A percentile compares a stretch with the other conserved stretches of the same genome.
phyloP scores from a whole-genome alignment of 2,329 filamentous ascomycete genomes.

The Elsinoe necatrix region DNA sequence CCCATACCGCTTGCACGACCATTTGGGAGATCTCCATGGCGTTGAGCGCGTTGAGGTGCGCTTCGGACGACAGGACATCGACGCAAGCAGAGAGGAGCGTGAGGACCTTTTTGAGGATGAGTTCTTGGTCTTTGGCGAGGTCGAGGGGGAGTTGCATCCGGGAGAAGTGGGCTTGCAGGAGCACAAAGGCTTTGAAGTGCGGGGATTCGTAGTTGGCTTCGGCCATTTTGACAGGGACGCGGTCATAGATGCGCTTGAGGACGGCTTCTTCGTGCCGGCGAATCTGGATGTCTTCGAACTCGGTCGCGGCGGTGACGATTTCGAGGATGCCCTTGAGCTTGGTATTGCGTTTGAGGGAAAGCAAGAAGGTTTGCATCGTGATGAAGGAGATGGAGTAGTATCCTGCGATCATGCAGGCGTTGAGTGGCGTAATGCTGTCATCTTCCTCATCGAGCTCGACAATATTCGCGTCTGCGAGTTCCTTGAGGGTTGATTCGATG shows the following conservation, averaged over 20 bases:
- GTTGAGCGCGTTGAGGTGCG: conserved; percentile 92
- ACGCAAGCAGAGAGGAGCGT: conserved; percentile 85
- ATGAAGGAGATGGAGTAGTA: conserved; percentile 99
- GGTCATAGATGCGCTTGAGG: conserved; percentile 85
- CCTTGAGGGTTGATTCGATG: conserved; percentile 84
- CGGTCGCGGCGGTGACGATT: conserved; percentile 91
- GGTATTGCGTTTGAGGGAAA: conserved; percentile 78
- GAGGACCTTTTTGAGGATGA: conserved; percentile 74
- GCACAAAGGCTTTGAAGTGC: conserved; percentile 96
- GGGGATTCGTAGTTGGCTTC: conserved; percentile 82
- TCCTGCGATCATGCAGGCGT: conserved; percentile 94
- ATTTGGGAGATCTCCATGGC: conserved; percentile 99
- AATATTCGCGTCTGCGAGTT: conserved; percentile 85
- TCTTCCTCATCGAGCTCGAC: conserved; percentile 86
- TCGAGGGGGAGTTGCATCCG: conserved; percentile 95
- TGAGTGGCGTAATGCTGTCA: conserved; percentile 78
- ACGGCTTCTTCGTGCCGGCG: conserved; percentile 84
- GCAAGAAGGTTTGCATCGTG: conserved; percentile 96
- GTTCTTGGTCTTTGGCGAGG: conserved; percentile 88
- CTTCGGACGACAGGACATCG: conserved; percentile 90
- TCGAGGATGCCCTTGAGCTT: conserved; percentile 96
- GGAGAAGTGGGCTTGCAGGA: conserved; percentile 94
- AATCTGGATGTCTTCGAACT: conserved; percentile 93
- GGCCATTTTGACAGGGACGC: conserved; percentile 89
- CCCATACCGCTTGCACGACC: conserved; percentile 99